Conservation (phyloP, 106 monocot species). For the Platanthera zijinensis region DNA sequence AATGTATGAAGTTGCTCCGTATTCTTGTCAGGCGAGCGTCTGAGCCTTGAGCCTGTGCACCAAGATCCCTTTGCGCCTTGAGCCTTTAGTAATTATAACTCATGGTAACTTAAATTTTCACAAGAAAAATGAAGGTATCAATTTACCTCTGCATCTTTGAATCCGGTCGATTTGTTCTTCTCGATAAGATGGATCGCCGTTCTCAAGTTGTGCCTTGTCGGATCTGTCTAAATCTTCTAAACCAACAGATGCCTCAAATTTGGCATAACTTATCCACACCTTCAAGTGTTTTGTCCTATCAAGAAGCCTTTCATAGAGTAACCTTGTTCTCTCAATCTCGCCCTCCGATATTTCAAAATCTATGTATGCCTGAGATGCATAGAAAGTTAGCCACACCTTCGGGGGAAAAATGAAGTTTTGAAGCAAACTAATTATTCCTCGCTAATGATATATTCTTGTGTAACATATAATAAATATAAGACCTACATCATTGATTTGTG, state of each 20-base stretch:
- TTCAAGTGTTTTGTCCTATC: constrained; percentile 91
- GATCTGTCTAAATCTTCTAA: constrained; percentile 20
- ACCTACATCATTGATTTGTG: no score
- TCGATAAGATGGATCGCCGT: constrained; percentile 15
- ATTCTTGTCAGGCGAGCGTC: no score
- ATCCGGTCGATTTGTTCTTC: constrained; percentile 27
- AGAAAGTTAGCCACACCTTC: background rate
- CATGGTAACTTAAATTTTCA: background rate
- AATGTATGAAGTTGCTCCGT: no score
- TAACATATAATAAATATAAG: no score
- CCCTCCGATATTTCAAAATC: constrained; percentile 82
- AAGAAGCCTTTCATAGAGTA: constrained; percentile 77
- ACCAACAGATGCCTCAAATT: constrained; percentile 78
- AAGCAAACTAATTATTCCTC: background rate
- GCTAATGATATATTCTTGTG: background rate
- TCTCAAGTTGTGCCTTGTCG: constrained; percentile 6
- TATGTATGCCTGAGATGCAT: constrained; percentile 61
- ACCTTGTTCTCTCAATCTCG: constrained; percentile 67
- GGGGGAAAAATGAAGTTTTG: background rate
- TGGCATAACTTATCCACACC: constrained; percentile 91
- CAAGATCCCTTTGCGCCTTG: no score
- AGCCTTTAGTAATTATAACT: no score
- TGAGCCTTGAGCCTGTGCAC: no score
- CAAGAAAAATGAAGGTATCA: background rate
- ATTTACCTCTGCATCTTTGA: constrained; percentile 47